phyloP scores from a whole-genome alignment of 495 filamentous ascomycete genomes.

The Neurospora intermedia region DNA sequence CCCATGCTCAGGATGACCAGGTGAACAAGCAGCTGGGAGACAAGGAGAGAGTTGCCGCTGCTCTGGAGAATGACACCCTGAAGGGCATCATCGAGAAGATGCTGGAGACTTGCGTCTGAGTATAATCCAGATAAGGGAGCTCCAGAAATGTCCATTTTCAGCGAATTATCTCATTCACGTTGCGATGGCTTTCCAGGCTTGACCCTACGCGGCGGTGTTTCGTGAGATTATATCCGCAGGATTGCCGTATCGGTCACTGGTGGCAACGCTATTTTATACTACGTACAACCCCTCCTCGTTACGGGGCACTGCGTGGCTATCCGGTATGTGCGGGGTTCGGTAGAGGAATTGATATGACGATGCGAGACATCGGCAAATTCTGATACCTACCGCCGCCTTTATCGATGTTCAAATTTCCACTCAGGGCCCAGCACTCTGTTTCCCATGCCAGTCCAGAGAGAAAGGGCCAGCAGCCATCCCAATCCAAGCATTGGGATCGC shows the following conservation, averaged over 20 bases:
- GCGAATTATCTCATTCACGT: neutral
- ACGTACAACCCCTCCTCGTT: neutral
- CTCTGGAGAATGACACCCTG: constrained; percentile 84
- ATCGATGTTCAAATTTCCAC: neutral
- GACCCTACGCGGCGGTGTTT: neutral
- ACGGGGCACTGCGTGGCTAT: neutral
- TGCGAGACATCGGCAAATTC: neutral
- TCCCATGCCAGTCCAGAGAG: neutral
- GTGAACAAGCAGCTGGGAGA: constrained; percentile 94
- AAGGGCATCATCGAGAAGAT: constrained; percentile 85
- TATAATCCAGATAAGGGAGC: neutral
- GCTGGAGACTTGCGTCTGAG: constrained; percentile 63
- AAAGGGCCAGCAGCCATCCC: neutral
- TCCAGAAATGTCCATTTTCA: neutral
- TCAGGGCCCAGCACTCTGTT: neutral
- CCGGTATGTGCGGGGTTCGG: neutral
- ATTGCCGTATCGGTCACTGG: neutral
- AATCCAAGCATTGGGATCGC: neutral
- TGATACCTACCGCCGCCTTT: neutral
- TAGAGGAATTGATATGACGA: neutral
- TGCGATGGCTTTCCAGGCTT: neutral
- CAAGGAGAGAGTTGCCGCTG: constrained; percentile 92
- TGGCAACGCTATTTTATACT: neutral
- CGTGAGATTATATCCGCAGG: neutral
- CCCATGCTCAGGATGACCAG: constrained; percentile 87